Conservation (phyloP, 2,329 filamentous ascomycete genomes). For the Lasiodiplodia gonubiensis region DNA sequence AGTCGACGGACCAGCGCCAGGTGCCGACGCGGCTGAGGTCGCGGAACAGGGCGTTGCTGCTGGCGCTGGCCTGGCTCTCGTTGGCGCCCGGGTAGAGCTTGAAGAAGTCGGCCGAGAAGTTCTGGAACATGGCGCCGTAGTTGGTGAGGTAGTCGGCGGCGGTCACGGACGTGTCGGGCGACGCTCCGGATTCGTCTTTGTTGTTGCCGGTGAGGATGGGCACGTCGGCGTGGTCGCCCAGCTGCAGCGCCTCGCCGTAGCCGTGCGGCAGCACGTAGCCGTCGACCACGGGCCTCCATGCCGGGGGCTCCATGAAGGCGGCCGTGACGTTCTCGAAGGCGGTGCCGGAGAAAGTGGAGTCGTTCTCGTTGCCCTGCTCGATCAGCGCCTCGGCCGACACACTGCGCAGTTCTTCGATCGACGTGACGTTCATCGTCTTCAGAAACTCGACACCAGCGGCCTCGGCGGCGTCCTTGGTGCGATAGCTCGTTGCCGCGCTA, state of each 20-base stretch:
- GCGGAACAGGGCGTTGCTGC: slow-evolving; percentile 28
- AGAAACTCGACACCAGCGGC: slow-evolving; percentile 7
- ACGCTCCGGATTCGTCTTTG: slow-evolving; percentile 60
- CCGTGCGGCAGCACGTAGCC: slow-evolving; percentile 27
- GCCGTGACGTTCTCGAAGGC: slow-evolving; percentile 9
- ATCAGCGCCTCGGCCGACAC: background rate
- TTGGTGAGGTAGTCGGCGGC: background rate
- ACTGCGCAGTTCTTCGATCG: slow-evolving; percentile 11
- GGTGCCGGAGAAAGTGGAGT: background rate
- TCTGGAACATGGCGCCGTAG: slow-evolving; percentile 29
- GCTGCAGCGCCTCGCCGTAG: slow-evolving; percentile 15
- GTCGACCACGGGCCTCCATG: slow-evolving; percentile 13
- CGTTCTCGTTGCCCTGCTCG: slow-evolving; percentile 11
- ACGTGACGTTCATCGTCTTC: slow-evolving; percentile 4
- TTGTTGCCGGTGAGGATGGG: slow-evolving; percentile 63
- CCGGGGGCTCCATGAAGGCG: slow-evolving; percentile 18
- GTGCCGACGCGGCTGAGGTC: slow-evolving; percentile 39
- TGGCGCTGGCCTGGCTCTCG: slow-evolving; percentile 29
- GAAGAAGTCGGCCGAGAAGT: slow-evolving; percentile 11
- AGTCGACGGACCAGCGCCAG: slow-evolving; percentile 35
- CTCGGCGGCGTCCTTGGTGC: slow-evolving; percentile 6
- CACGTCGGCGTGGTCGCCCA: slow-evolving; percentile 48
- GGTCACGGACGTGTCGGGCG: slow-evolving; percentile 58
- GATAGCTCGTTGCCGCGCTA: background rate
- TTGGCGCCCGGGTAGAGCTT: slow-evolving; percentile 9